Evolutionary conservation across 805 yeast species (phyloP).

Genomic region (Metschnikowia orientalis): DNA sequence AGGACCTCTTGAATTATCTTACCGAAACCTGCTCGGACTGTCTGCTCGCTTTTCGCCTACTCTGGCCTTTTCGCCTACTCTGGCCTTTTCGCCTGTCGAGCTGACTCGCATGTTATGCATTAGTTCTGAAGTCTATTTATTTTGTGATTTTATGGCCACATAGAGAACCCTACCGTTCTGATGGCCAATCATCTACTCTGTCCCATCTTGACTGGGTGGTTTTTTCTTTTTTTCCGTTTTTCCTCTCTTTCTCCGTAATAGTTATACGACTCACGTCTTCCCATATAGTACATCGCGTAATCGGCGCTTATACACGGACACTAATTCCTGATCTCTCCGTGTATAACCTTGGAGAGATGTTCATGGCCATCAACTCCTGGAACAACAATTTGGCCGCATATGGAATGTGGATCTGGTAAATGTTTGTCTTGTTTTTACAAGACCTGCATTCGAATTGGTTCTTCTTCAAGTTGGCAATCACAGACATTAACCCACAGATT

Average conservation of each 20-base stretch:
- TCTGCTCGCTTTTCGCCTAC: too few species aligned
- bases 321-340: constrained; percentile 78
- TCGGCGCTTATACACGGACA: constrained; percentile 26
- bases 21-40: too few species aligned
- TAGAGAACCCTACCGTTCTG: too few species aligned
- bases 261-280: constrained; percentile 1
- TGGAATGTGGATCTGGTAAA: constrained; percentile 95
- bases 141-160: too few species aligned
- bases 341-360: constrained; percentile 93
- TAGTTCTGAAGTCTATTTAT: too few species aligned
- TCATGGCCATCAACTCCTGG: constrained; percentile 99
- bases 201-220: neutral
- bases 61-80: too few species aligned
- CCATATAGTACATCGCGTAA: constrained; percentile 9
- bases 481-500: constrained; percentile 96
- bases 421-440: constrained; percentile 97
- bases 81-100: too few species aligned
- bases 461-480: constrained; percentile 94
- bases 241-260: neutral
- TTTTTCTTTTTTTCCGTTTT: constrained; percentile 1
- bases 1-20: too few species aligned
- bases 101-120: too few species aligned
- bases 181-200: too few species aligned
- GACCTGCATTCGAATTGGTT: constrained; percentile 98
- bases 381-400: constrained; percentile 96